Conservation (phyloP, 2,329 filamentous ascomycete species). For the Cryphonectria nitschkei region DNA sequence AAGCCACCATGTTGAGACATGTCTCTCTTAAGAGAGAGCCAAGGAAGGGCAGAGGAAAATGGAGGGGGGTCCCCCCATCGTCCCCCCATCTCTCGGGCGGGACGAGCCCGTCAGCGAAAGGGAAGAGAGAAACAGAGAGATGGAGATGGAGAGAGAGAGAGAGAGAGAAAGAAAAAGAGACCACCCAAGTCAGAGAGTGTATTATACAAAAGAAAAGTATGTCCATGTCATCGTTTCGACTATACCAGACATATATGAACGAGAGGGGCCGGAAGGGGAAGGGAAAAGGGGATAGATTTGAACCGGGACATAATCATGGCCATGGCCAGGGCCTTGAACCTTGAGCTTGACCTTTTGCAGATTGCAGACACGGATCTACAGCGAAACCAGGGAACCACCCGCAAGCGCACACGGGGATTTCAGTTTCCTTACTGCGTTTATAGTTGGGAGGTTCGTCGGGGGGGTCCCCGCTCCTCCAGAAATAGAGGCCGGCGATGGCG, state of each 20-base stretch:
- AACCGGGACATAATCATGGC: not conserved
- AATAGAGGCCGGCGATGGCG: conserved; percentile 12
- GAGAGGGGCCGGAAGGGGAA: not conserved
- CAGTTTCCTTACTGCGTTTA: conserved; percentile 22
- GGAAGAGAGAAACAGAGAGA: not conserved
- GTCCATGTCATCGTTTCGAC: not conserved
- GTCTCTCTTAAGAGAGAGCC: not conserved
- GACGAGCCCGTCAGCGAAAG: not conserved
- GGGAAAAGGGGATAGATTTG: not conserved
- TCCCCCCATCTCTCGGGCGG: too few relatives aligned
- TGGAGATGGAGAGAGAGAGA: not conserved
- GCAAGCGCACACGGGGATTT: not conserved
- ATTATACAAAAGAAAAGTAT: not conserved
- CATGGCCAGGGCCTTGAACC: not conserved
- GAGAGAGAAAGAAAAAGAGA: not conserved
- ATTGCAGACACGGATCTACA: not conserved
- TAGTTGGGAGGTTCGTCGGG: conserved; percentile 10
- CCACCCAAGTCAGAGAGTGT: not conserved
- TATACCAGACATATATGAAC: not conserved
- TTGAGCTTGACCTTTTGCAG: not conserved
- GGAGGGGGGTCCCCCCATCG: too few relatives aligned
- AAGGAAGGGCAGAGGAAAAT: not conserved
- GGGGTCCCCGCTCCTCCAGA: not conserved
- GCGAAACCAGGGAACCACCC: not conserved
- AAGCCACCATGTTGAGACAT: not conserved